These are phyloP conservation scores for Sutorius australiensis DNA, from an alignment of 768 basidiomycete species.

Conservation along the genomic window DNA sequence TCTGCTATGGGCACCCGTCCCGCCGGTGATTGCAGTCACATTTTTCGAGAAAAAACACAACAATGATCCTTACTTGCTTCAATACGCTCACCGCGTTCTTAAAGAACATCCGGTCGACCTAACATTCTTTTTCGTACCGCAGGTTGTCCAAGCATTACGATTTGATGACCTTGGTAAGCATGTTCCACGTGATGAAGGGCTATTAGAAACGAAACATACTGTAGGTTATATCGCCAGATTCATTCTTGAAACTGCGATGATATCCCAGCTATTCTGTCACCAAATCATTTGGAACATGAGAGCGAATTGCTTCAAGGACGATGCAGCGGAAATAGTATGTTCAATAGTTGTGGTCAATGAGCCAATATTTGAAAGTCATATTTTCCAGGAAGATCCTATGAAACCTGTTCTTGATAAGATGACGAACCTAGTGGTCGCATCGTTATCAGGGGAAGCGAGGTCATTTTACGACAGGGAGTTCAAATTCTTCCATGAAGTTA, in stretches of 20 bases:
- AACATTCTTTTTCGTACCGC: slow-evolving; percentile 98
- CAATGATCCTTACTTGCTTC: slow-evolving; percentile 80
- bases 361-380: neutral
- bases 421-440: slow-evolving; percentile 73
- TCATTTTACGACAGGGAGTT: slow-evolving; percentile 95
- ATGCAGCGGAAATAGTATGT: slow-evolving; percentile 76
- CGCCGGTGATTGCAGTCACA: slow-evolving; percentile 75
- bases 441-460: slow-evolving; percentile 84
- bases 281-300: slow-evolving; percentile 99
- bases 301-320: slow-evolving; percentile 94
- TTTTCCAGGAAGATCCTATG: slow-evolving; percentile 82
- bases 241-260: slow-evolving; percentile 95
- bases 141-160: slow-evolving; percentile 94
- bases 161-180: slow-evolving; percentile 78
- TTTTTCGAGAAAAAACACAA: slow-evolving; percentile 84
- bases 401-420: slow-evolving; percentile 92
- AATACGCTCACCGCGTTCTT: slow-evolving; percentile 94
- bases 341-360: neutral
- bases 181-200: neutral
- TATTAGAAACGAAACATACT: neutral
- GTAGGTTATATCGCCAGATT: slow-evolving; percentile 91
- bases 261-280: slow-evolving; percentile 97
- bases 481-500: slow-evolving; percentile 92
- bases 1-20: slow-evolving; percentile 83
- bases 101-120: slow-evolving; percentile 92